phyloP scores from a whole-genome alignment of 1,139 yeast genomes.

The Yamadazyma dendronema region DNA sequence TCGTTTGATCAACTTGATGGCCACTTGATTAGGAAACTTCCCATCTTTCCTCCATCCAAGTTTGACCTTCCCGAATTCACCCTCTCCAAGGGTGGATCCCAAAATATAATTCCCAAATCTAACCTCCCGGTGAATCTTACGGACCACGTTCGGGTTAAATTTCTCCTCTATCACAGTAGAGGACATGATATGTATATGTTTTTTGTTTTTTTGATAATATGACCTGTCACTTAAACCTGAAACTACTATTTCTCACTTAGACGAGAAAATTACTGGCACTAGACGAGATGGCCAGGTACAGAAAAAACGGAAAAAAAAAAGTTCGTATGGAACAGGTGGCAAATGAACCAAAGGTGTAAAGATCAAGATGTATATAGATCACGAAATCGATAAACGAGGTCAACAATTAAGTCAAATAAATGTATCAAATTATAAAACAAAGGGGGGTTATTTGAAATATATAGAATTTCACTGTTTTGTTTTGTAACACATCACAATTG shows the following conservation, averaged over 20 bases:
- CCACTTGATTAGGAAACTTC: slow-evolving; percentile 77
- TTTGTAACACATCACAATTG: slow-evolving; percentile 8
- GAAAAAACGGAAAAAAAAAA: too few species aligned
- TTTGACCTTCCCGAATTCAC: slow-evolving; percentile 96
- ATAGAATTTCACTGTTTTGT: slow-evolving; percentile 6
- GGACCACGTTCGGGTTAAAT: slow-evolving; percentile 9
- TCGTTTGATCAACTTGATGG: slow-evolving; percentile 85
- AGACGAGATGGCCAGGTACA: neutral
- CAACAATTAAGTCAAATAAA: too few species aligned
- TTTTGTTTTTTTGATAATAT: neutral
- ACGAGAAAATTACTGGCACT: too few species aligned
- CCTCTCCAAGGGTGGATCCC: slow-evolving; percentile 96
- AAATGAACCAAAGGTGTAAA: too few species aligned
- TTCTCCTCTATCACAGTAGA: slow-evolving; percentile 9
- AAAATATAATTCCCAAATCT: slow-evolving; percentile 85
- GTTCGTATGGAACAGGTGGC: too few species aligned
- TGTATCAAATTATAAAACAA: neutral
- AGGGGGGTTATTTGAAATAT: slow-evolving; percentile 3
- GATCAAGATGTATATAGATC: too few species aligned
- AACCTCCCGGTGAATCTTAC: slow-evolving; percentile 47
- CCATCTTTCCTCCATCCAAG: slow-evolving; percentile 95
- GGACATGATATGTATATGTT: neutral
- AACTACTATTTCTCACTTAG: too few species aligned
- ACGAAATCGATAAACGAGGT: too few species aligned
- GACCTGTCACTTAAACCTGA: too few species aligned